Percentiles rank a stretch among this genome's conserved stretches.
These are phyloP conservation scores for Schrenkiella parvula DNA, from an alignment of 345 rosid genomes.

Conservation along the genomic window DNA sequence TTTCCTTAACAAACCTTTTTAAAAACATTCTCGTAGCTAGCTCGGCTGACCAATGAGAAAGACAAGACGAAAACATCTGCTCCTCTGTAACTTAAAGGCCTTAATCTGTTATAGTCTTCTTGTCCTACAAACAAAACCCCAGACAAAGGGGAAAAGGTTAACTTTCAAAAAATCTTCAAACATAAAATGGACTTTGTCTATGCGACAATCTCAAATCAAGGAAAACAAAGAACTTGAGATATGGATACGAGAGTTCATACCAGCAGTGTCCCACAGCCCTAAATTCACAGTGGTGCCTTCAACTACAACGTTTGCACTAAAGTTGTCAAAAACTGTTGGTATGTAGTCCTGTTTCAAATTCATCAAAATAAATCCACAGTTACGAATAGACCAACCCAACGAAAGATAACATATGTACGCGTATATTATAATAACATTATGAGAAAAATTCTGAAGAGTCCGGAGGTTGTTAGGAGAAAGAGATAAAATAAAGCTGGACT, in stretches of 20 bases:
- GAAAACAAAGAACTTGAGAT: not conserved
- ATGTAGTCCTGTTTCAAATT: constrained; percentile 75
- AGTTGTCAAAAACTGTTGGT: constrained; percentile 96
- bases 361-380: constrained; percentile 18
- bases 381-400: not conserved
- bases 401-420: not conserved
- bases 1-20: constrained; percentile 58
- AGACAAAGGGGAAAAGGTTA: not conserved
- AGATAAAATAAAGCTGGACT: constrained; percentile 9
- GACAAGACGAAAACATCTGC: constrained; percentile 95
- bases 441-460: not conserved
- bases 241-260: constrained; percentile 37
- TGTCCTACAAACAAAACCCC: constrained; percentile 52
- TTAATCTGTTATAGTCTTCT: constrained; percentile 91
- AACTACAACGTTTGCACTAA: constrained; percentile 93
- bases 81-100: constrained; percentile 99
- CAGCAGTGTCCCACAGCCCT: constrained; percentile 99
- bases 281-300: constrained; percentile 93
- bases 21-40: constrained; percentile 88
- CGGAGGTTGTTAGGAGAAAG: not conserved
- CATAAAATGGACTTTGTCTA: not conserved
- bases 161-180: not conserved
- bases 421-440: not conserved
- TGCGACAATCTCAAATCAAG: not conserved
- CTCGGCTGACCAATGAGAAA: constrained; percentile 92